phyloP scores from a whole-genome alignment of 1,139 yeast genomes.

The Pichia sp. region DNA sequence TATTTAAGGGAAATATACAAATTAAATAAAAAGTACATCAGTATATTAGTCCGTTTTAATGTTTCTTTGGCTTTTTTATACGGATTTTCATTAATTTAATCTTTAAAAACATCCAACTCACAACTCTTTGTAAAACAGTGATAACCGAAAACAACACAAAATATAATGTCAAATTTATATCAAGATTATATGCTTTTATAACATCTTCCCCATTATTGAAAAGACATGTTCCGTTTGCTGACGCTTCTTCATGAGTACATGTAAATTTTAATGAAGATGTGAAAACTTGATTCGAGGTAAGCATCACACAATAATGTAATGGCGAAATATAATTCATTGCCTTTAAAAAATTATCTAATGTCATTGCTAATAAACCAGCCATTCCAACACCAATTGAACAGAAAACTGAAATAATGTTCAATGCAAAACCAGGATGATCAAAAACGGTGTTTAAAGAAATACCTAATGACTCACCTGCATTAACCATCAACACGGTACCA shows the following conservation, averaged over 20 bases:
- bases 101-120: constrained; percentile 33
- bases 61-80: constrained; percentile 7
- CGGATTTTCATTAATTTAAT: constrained; percentile 27
- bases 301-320: constrained; percentile 59
- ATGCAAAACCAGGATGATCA: constrained; percentile 72
- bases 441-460: constrained; percentile 71
- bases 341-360: constrained; percentile 61
- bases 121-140: constrained; percentile 32
- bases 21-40: no score
- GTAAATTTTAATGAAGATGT: constrained; percentile 34
- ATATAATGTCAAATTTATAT: constrained; percentile 28
- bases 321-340: constrained; percentile 74
- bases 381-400: constrained; percentile 67
- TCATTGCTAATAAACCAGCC: constrained; percentile 82
- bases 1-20: neutral
- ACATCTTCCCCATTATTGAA: constrained; percentile 46
- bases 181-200: constrained; percentile 38
- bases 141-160: constrained; percentile 35
- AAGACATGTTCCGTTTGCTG: constrained; percentile 32
- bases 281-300: constrained; percentile 44
- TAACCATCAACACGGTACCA: constrained; percentile 48
- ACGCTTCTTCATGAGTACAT: constrained; percentile 32
- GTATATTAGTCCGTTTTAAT: neutral
- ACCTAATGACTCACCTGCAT: constrained; percentile 81
- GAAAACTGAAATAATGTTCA: constrained; percentile 59